Evolutionary conservation across 305 asterid genomes (phyloP).

Genomic region (Fraxinus paxiana): DNA sequence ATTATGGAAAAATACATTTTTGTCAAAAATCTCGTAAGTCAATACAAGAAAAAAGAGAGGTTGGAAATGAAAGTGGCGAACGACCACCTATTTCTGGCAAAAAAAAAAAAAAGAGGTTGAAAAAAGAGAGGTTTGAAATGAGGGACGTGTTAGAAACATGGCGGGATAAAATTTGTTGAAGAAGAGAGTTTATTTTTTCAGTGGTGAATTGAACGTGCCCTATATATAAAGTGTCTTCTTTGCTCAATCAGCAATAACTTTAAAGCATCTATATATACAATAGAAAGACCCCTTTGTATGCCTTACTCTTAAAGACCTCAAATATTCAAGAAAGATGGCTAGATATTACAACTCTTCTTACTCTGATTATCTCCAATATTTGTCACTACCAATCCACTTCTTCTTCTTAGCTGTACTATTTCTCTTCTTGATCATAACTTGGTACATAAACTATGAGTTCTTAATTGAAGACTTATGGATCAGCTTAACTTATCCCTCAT

Average conservation of each 20-base stretch:
- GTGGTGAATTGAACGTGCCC: neutral
- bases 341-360: constrained; percentile 52
- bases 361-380: constrained; percentile 52
- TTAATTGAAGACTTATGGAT: constrained; percentile 42
- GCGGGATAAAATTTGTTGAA: too few species aligned
- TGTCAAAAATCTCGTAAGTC: neutral
- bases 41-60: neutral
- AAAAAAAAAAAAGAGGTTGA: neutral
- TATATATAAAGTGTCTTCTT: neutral
- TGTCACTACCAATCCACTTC: constrained; percentile 61
- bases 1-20: too few species aligned
- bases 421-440: constrained; percentile 54
- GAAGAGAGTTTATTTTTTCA: too few species aligned
- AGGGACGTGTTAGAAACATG: too few species aligned
- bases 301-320: neutral
- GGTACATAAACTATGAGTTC: constrained; percentile 73
- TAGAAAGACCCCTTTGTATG: neutral
- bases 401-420: constrained; percentile 48
- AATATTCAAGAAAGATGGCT: constrained; percentile 40
- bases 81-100: neutral
- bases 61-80: neutral
- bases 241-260: neutral
- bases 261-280: constrained; percentile 30
- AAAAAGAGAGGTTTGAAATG: neutral
- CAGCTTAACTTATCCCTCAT: constrained; percentile 53